Percentiles rank a stretch among this genome's conserved stretches.
These are phyloP conservation scores for Fusarium proliferatum DNA, from an alignment of 2,329 filamentous ascomycete genomes.

Conservation along the genomic window DNA sequence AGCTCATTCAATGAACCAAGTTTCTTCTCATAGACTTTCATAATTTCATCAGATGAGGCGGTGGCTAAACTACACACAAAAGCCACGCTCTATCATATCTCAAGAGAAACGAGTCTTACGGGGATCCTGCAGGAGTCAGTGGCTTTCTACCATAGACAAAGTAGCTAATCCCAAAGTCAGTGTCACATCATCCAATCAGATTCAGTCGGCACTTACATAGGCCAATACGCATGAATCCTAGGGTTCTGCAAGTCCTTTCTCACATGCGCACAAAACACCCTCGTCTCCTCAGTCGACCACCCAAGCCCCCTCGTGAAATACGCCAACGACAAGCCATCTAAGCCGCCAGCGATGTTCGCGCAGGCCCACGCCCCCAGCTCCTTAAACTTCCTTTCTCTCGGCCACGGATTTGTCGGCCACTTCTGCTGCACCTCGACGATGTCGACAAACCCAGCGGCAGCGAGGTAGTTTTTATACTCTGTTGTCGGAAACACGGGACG, in stretches of 20 bases:
- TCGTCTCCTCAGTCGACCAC: slow-evolving; percentile 20
- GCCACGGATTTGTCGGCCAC: slow-evolving; percentile 32
- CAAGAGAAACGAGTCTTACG: not conserved
- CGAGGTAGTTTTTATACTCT: slow-evolving; percentile 23
- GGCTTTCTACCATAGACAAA: not conserved
- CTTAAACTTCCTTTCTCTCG: slow-evolving; percentile 7
- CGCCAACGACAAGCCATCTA: slow-evolving; percentile 45
- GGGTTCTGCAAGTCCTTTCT: slow-evolving; percentile 20
- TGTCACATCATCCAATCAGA: accelerated
- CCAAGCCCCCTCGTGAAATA: slow-evolving; percentile 42
- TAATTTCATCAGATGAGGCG: not conserved
- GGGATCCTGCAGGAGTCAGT: not conserved
- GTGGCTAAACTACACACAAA: too few species aligned
- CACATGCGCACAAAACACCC: slow-evolving; percentile 13
- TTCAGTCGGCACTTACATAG: not conserved
- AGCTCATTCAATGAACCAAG: accelerated
- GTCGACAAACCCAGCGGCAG: slow-evolving; percentile 19
- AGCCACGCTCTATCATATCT: too few species aligned
- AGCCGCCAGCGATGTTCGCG: slow-evolving; percentile 30
- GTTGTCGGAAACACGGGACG: not conserved
- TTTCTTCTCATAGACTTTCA: not conserved
- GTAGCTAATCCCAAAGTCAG: not conserved
- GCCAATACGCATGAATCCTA: slow-evolving; percentile 28
- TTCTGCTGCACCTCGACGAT: slow-evolving; percentile 18
- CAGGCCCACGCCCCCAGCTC: slow-evolving; percentile 29